A percentile compares a stretch with the other conserved stretches of the same genome.
These are phyloP conservation scores for Stygiomarasmius scandens DNA, from an alignment of 1,284 basidiomycete genomes.

Conservation along the genomic window DNA sequence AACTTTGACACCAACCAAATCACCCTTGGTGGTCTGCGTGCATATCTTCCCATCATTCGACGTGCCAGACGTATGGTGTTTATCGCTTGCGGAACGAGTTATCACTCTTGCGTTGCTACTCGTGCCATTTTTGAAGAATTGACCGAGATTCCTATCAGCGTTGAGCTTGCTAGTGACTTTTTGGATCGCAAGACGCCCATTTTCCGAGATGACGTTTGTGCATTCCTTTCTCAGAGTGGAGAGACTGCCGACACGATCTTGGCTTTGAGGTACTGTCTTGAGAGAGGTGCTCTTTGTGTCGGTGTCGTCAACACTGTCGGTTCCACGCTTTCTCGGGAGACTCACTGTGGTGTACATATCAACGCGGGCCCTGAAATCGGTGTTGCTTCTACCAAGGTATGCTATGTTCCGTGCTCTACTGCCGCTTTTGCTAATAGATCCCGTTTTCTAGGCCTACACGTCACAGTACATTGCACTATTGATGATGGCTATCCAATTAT, in stretches of 20 bases:
- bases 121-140: constrained; percentile 98
- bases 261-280: constrained; percentile 94
- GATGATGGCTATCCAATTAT: constrained; percentile 98
- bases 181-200: constrained; percentile 98
- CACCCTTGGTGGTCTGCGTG: constrained; percentile 93
- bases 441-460: constrained; percentile 80
- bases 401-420: background rate
- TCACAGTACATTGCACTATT: constrained; percentile 98
- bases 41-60: constrained; percentile 95
- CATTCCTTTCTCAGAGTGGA: constrained; percentile 97
- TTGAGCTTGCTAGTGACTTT: constrained; percentile 98
- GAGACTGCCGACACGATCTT: constrained; percentile 99
- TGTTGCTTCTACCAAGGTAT: constrained; percentile 98
- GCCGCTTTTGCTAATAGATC: constrained; percentile 17
- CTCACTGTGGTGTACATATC: constrained; percentile 99
- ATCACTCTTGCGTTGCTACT: constrained; percentile 98
- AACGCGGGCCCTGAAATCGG: constrained; percentile 99
- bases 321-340: constrained; percentile 97
- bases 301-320: constrained; percentile 99
- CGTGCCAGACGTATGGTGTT: constrained; percentile 95
- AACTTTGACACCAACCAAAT: constrained; percentile 95
- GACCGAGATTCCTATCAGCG: constrained; percentile 97
- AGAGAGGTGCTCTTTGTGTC: constrained; percentile 93
- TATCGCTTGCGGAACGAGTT: constrained; percentile 96
- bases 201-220: constrained; percentile 97